Base-by-base conservation (phyloP, 1,284 basidiomycete genomes). In the Rhodofomes roseus region DNA sequence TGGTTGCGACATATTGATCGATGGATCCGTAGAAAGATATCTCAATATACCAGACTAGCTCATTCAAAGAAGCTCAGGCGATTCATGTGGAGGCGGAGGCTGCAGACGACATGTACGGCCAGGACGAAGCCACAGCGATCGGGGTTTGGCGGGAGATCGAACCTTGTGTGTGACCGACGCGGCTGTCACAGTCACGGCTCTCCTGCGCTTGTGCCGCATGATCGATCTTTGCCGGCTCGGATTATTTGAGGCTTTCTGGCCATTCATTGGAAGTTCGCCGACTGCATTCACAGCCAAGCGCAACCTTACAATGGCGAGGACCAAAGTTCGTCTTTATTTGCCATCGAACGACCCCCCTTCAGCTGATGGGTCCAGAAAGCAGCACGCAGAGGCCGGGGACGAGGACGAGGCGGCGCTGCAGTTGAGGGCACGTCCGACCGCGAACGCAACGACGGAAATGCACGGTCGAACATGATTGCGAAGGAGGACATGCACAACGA, bases 401-500 rank as follows among this genome's bases (percentile, higher is more conserved):
- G 39, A 22, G 56, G 46, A 3, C 31, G 20, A n/a, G n/a, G n/a
- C 25, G 40, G 5, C n/a, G 48, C 14, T 12, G 48, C 29, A 18
- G 25, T 16, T 36, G 50, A 12, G 20, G 14, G 37, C 37, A 50
- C 34, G 14, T n/a, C 25, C 41, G 18, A n/a, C 25, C 4, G 22
- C 23, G 57, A 46, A 34, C 29, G 43, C 9, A 27, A 18, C 27
- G 65, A 60, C 9, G 68, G 68, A 58, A 65, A 62, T 46, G 66
- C 62, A 40, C 67, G 73, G 25, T 66, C 71, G 4, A 71, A 71
- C 52, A 60, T 71, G n/a, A 66, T 87, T 54, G 80, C 82, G 57
- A 84, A 79, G 64, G 66, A 76, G 43, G 82, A 86, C 70, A 90
- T 90, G 89, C 70, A 81, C 60, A 95, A 94, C 70, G 82, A 82